These are phyloP conservation scores for Smithsoniella earleae DNA, from an alignment of 163 green algal genomes.

Conservation along the genomic window DNA sequence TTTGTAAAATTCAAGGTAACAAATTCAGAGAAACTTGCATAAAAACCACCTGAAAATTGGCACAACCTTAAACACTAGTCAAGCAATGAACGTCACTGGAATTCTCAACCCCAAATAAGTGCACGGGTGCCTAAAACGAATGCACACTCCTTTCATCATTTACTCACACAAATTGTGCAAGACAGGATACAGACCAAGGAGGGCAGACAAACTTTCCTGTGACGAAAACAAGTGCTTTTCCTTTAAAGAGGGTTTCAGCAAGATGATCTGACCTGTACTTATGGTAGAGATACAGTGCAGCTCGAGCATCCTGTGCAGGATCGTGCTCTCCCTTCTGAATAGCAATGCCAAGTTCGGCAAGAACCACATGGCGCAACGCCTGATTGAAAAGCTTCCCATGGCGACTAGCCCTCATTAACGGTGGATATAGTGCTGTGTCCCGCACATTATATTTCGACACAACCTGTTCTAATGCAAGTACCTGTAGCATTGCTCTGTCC, in stretches of 20 bases:
- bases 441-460: slow-evolving; percentile 47
- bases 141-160: too few relatives aligned
- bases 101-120: neutral
- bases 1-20: too few relatives aligned
- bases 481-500: neutral
- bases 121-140: too few relatives aligned
- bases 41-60: neutral
- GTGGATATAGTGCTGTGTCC: slow-evolving; percentile 68
- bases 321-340: slow-evolving; percentile 69
- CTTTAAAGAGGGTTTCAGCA: neutral
- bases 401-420: slow-evolving; percentile 50
- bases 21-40: neutral
- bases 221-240: neutral
- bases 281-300: slow-evolving; percentile 82
- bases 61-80: neutral
- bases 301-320: slow-evolving; percentile 77
- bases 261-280: slow-evolving; percentile 43
- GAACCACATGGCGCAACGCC: slow-evolving; percentile 53
- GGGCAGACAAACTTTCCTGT: neutral
- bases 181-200: neutral
- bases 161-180: neutral
- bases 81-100: neutral
- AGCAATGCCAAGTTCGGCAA: slow-evolving; percentile 57
- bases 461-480: neutral
- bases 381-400: slow-evolving; percentile 40